These are phyloP conservation scores for Cyberlindnera maritima DNA, from an alignment of 805 yeast species.

Conservation along the genomic window DNA sequence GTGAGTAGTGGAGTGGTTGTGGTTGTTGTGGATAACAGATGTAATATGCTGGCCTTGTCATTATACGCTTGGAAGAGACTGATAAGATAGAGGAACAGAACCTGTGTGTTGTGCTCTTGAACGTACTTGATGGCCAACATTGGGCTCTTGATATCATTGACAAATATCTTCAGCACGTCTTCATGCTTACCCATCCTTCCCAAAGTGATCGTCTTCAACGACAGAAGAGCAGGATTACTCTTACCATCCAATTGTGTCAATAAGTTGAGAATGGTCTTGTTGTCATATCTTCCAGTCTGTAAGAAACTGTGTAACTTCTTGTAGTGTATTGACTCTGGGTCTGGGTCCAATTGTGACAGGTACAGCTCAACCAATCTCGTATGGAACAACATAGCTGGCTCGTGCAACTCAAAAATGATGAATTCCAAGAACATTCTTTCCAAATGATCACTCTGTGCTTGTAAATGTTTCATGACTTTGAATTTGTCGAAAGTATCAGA, in stretches of 20 bases:
- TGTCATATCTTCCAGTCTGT: slow-evolving; percentile 33
- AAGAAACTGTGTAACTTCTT: slow-evolving; percentile 35
- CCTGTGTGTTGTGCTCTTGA: slow-evolving; percentile 34
- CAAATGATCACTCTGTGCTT: slow-evolving; percentile 27
- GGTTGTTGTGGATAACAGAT: slow-evolving; percentile 37
- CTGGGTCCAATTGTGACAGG: slow-evolving; percentile 29
- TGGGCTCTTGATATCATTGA: slow-evolving; percentile 54
- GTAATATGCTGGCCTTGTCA: slow-evolving; percentile 34
- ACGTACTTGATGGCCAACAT: slow-evolving; percentile 50
- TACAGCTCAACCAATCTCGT: slow-evolving; percentile 46
- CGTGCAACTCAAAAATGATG: slow-evolving; percentile 40
- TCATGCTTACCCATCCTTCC: slow-evolving; percentile 58
- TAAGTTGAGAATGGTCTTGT: slow-evolving; percentile 28
- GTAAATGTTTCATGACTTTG: slow-evolving; percentile 53
- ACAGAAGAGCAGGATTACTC: slow-evolving; percentile 17
- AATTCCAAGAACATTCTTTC: slow-evolving; percentile 52
- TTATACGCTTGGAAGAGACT: slow-evolving; percentile 34
- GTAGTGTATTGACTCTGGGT: slow-evolving; percentile 23
- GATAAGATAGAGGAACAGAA: slow-evolving; percentile 39
- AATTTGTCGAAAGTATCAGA: slow-evolving; percentile 55
- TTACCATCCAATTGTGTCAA: not conserved
- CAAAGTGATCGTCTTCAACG: slow-evolving; percentile 56
- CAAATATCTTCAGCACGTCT: slow-evolving; percentile 59
- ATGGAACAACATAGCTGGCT: slow-evolving; percentile 37
- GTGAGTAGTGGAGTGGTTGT: slow-evolving; percentile 27